These are phyloP conservation scores for Debaryomyces tyrocola DNA, from an alignment of 805 yeast genomes.

Conservation along the genomic window DNA sequence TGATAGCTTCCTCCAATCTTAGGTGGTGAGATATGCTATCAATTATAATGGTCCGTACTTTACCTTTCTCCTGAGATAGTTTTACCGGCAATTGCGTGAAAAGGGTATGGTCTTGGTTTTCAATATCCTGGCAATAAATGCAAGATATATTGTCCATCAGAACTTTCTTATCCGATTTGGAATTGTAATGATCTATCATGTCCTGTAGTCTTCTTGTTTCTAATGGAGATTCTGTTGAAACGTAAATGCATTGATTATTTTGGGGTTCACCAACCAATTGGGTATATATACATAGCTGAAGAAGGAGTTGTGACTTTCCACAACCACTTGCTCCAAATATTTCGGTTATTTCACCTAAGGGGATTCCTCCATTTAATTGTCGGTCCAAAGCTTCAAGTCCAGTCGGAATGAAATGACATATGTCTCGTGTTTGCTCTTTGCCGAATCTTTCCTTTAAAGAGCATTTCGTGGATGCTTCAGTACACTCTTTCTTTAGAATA, in stretches of 20 bases:
- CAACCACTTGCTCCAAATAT: constrained; percentile 81
- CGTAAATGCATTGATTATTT: constrained; percentile 45
- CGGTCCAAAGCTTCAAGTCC: constrained; percentile 26
- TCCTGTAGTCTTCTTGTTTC: constrained; percentile 60
- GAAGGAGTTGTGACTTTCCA: constrained; percentile 81
- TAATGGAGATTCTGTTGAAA: constrained; percentile 75
- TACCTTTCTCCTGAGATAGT: constrained; percentile 30
- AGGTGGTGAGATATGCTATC: constrained; percentile 87
- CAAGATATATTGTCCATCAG: constrained; percentile 45
- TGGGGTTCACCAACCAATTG: constrained; percentile 28
- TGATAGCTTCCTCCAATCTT: constrained; percentile 49
- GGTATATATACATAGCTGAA: constrained; percentile 62
- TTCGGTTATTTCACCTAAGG: constrained; percentile 53
- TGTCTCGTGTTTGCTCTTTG: not conserved
- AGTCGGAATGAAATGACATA: constrained; percentile 14
- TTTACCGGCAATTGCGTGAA: constrained; percentile 64
- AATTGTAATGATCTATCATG: constrained; percentile 16
- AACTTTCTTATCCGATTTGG: not conserved
- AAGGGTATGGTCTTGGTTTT: constrained; percentile 71
- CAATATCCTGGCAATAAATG: constrained; percentile 64
- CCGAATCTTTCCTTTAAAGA: not conserved
- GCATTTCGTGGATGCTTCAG: not conserved
- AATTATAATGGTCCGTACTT: constrained; percentile 59
- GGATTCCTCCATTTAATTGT: constrained; percentile 31
- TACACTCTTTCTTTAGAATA: constrained; percentile 8